Evolutionary conservation across 305 asterid genomes (phyloP).

Genomic region (Fraxinus velutina): DNA sequence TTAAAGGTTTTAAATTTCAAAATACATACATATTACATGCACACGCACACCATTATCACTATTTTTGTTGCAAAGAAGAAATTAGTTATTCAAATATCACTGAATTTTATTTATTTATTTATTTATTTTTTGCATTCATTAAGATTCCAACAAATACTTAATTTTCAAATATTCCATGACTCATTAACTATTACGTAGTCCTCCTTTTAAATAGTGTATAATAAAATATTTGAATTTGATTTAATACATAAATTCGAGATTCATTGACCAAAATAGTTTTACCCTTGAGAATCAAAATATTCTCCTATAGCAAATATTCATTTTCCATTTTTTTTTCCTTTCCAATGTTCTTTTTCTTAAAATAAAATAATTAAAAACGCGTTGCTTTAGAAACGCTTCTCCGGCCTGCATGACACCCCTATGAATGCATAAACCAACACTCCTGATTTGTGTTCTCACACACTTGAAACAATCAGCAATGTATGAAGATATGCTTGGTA

Average conservation of each 20-base stretch:
- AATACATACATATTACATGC: no score
- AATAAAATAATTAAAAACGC: no score
- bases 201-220: neutral
- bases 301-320: no score
- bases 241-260: neutral
- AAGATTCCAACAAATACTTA: neutral
- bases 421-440: neutral
- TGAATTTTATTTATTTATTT: no score
- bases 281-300: neutral
- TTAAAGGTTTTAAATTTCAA: neutral
- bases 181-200: neutral
- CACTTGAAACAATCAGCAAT: neutral
- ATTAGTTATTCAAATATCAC: no score
- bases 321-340: no score
- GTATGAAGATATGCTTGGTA: neutral
- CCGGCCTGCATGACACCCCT: neutral
- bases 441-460: neutral
- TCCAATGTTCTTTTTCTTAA: neutral
- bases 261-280: neutral
- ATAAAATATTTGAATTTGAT: neutral
- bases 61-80: no score
- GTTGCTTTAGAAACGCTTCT: no score
- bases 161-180: neutral
- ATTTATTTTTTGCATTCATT: neutral
- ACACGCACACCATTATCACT: neutral